Evolutionary conservation across 805 yeast species (phyloP).

Genomic region (Saturnispora silvae): DNA sequence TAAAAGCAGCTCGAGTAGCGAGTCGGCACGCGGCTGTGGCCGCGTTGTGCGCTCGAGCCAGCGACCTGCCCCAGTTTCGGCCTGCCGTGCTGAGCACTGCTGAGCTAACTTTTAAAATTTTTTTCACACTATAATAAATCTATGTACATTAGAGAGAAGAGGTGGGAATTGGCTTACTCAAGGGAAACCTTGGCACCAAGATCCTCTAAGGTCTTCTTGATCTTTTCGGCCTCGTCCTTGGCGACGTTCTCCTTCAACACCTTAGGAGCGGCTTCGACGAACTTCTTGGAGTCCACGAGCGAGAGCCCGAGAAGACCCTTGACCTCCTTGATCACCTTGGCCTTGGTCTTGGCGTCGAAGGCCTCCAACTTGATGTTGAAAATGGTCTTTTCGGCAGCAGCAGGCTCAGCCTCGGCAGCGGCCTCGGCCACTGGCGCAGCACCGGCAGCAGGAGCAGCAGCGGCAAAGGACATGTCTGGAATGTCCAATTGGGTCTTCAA

Average conservation of each 20-base stretch:
- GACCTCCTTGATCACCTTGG: constrained; percentile 96
- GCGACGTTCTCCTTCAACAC: constrained; percentile 88
- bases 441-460: constrained; percentile 49
- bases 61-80: too few relatives aligned
- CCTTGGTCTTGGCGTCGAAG: constrained; percentile 90
- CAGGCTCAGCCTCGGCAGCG: constrained; percentile 65
- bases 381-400: constrained; percentile 86
- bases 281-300: constrained; percentile 93
- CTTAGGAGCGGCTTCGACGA: constrained; percentile 97
- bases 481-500: constrained; percentile 77
- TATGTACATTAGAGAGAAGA: too few relatives aligned
- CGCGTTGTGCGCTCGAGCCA: too few relatives aligned
- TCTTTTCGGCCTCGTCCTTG: constrained; percentile 95
- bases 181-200: constrained; percentile 88
- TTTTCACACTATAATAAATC: too few relatives aligned
- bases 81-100: too few relatives aligned
- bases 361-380: constrained; percentile 87
- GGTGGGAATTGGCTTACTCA: too few relatives aligned
- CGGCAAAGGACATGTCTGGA: constrained; percentile 77
- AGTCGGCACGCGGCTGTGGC: too few relatives aligned
- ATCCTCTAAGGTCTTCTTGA: constrained; percentile 84
- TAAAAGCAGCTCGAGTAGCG: too few relatives aligned
- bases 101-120: too few relatives aligned
- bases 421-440: constrained; percentile 60
- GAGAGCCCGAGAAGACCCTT: constrained; percentile 85